These are phyloP conservation scores for Camellia sinensis DNA, from an alignment of 148 eudicot species.

Conservation along the genomic window DNA sequence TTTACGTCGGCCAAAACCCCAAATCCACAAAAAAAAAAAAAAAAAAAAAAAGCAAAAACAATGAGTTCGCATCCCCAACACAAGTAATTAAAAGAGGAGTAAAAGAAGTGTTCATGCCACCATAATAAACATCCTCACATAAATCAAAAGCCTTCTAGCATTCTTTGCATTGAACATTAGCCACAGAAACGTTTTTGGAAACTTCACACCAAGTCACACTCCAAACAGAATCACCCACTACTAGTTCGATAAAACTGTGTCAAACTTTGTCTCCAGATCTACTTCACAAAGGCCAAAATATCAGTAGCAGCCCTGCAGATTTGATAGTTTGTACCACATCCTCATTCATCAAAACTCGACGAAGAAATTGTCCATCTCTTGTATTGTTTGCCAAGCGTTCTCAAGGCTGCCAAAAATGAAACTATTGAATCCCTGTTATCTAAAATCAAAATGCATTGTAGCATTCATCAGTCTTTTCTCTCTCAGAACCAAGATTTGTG, in stretches of 20 bases:
- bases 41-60: too few species aligned
- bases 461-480: not conserved
- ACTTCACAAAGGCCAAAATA: too few species aligned
- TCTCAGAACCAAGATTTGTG: not conserved
- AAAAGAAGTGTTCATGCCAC: not conserved
- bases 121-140: not conserved
- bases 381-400: not conserved
- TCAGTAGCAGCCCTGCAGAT: too few species aligned
- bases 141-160: too few species aligned
- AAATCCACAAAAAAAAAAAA: too few species aligned
- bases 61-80: too few species aligned
- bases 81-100: not conserved
- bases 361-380: not conserved
- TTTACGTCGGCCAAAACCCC: too few species aligned
- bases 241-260: not conserved
- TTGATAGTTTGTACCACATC: too few species aligned
- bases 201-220: not conserved
- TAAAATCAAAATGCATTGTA: not conserved
- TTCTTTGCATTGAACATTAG: not conserved
- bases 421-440: not conserved
- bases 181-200: too few species aligned
- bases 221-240: not conserved
- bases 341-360: too few species aligned
- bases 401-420: not conserved
- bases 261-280: too few species aligned